Conservation (phyloP, 805 yeast genomes). For the Saccharomycopsis guyanensis region DNA sequence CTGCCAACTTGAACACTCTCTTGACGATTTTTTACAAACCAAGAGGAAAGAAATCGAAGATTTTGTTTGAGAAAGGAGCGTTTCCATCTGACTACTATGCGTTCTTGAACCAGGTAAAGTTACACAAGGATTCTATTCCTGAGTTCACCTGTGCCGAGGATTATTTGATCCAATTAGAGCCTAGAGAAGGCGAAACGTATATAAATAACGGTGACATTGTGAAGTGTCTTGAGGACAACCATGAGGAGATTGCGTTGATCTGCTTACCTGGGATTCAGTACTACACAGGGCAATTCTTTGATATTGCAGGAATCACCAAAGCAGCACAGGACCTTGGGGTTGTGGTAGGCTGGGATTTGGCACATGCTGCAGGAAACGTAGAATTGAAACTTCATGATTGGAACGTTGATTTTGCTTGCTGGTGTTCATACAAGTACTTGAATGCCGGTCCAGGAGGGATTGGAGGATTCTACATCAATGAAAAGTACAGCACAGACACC, state of each 20-base stretch:
- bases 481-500: conserved; percentile 29
- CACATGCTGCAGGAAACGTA: conserved; percentile 91
- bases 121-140: conserved; percentile 25
- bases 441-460: conserved; percentile 93
- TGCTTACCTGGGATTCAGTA: conserved; percentile 86
- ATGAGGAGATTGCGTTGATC: conserved; percentile 60
- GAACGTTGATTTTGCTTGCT: conserved; percentile 88
- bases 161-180: conserved; percentile 56
- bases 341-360: conserved; percentile 87
- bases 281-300: conserved; percentile 85
- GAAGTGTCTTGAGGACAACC: conserved; percentile 43
- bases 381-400: conserved; percentile 73
- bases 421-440: conserved; percentile 90
- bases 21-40: conserved; percentile 73
- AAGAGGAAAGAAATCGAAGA: conserved; percentile 46
- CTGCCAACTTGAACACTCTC: conserved; percentile 72
- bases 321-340: conserved; percentile 47
- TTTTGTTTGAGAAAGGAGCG: conserved; percentile 77
- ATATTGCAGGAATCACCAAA: conserved; percentile 61
- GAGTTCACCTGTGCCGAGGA: conserved; percentile 29
- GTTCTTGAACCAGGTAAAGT: conserved; percentile 58
- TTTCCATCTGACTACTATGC: conserved; percentile 93
- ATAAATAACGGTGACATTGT: conserved; percentile 60
- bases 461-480: conserved; percentile 78
- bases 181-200: conserved; percentile 48